Conservation (phyloP, 768 basidiomycete genomes). For the Mycena crocata region DNA sequence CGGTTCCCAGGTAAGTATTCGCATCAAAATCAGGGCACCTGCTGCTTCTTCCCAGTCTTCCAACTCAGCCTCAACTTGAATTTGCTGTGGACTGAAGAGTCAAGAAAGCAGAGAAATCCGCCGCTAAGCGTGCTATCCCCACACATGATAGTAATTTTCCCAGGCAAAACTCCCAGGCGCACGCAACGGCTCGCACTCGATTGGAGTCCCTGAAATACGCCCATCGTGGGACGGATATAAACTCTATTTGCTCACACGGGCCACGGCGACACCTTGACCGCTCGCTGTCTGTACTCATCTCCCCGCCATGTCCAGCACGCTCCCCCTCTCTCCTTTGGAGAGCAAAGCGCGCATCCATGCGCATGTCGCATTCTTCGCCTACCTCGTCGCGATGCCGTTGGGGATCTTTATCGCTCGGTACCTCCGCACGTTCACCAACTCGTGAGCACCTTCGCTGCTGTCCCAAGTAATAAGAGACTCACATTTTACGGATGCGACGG, state of each 20-base stretch:
- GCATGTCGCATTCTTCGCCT: slow-evolving; percentile 48
- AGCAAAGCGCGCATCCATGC: slow-evolving; percentile 44
- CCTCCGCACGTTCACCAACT: slow-evolving; percentile 45
- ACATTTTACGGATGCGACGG: neutral
- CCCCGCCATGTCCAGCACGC: neutral
- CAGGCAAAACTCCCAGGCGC: neutral
- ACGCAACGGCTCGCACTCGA: neutral
- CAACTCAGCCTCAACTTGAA: too few species aligned
- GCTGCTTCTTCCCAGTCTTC: too few species aligned
- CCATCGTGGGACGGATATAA: neutral
- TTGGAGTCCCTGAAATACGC: neutral
- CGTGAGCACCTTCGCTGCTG: slow-evolving; percentile 37
- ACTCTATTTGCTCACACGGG: too few species aligned
- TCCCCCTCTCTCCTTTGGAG: slow-evolving; percentile 31
- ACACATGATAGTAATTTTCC: neutral
- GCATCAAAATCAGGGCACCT: too few species aligned
- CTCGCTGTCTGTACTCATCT: neutral
- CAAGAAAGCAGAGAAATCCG: too few species aligned
- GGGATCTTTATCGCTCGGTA: slow-evolving; percentile 53
- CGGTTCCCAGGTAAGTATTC: too few species aligned
- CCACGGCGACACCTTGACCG: too few species aligned
- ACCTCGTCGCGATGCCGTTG: slow-evolving; percentile 50
- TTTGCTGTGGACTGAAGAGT: too few species aligned
- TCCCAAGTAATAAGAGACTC: too few species aligned
- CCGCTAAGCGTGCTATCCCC: slow-evolving; percentile 7